A percentile compares a stretch with the other conserved stretches of the same genome.
Conservation (phyloP, 2,329 filamentous ascomycete species). For the Hypomyces rosellus region DNA sequence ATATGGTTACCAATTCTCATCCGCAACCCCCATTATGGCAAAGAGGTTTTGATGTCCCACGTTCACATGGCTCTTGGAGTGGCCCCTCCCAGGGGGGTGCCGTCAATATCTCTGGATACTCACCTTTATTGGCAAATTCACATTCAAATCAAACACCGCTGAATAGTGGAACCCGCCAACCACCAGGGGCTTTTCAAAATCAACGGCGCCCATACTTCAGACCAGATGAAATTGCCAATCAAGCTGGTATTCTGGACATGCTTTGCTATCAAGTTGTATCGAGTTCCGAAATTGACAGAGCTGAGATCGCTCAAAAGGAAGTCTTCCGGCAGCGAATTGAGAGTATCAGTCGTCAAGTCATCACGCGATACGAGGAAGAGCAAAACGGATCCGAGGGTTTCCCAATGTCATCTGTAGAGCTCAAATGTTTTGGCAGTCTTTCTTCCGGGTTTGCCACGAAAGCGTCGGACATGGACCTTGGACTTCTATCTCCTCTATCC, state of each 20-base stretch:
- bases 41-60: slow-evolving; percentile 13
- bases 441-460: slow-evolving; percentile 80
- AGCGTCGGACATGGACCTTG: slow-evolving; percentile 86
- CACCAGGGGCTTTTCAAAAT: slow-evolving; percentile 19
- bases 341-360: slow-evolving; percentile 53
- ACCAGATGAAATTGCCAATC: slow-evolving; percentile 42
- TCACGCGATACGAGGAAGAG: slow-evolving; percentile 46
- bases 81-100: slow-evolving; percentile 13
- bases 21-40: slow-evolving; percentile 13
- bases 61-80: slow-evolving; percentile 18
- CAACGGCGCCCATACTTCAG: slow-evolving; percentile 27
- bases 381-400: slow-evolving; percentile 38
- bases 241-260: slow-evolving; percentile 43
- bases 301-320: slow-evolving; percentile 66
- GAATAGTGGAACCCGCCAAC: slow-evolving; percentile 4
- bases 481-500: slow-evolving; percentile 62
- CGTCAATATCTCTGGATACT: neutral
- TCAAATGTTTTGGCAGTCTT: slow-evolving; percentile 77
- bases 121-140: neutral
- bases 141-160: slow-evolving; percentile 17
- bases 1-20: slow-evolving; percentile 18
- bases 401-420: slow-evolving; percentile 49
- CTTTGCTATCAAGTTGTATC: slow-evolving; percentile 42
- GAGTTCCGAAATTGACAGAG: slow-evolving; percentile 53
- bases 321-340: slow-evolving; percentile 61